Evolutionary conservation across 345 rosid species (phyloP).

Genomic region (Arabis hirsuta): DNA sequence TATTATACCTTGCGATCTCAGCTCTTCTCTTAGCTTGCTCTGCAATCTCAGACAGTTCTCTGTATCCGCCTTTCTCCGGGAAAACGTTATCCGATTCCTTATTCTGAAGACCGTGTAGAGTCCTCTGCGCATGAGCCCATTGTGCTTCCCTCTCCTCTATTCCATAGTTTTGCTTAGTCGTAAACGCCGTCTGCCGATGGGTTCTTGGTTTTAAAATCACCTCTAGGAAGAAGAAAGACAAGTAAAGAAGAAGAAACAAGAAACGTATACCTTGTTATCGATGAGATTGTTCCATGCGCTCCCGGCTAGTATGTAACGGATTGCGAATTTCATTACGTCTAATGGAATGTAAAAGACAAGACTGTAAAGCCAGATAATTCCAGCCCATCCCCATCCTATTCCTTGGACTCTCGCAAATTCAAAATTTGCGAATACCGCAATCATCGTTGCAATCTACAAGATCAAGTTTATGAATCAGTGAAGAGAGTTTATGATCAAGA

Average conservation of each 20-base stretch:
- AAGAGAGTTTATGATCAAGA: not conserved
- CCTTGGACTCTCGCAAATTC: slow-evolving; percentile 80
- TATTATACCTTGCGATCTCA: slow-evolving; percentile 75
- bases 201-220: slow-evolving; percentile 1
- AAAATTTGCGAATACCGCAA: slow-evolving; percentile 79
- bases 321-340: slow-evolving; percentile 74
- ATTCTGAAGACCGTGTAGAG: slow-evolving; percentile 79
- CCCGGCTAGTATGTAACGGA: slow-evolving; percentile 79
- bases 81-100: slow-evolving; percentile 53
- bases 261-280: slow-evolving; percentile 68
- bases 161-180: slow-evolving; percentile 86
- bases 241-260: not conserved
- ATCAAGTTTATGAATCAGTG: slow-evolving; percentile 11
- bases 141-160: slow-evolving; percentile 91
- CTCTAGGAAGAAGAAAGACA: slow-evolving; percentile 10
- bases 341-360: slow-evolving; percentile 74
- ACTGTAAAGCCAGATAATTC: slow-evolving; percentile 83
- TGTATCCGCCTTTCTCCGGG: slow-evolving; percentile 63
- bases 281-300: slow-evolving; percentile 79
- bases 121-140: slow-evolving; percentile 88
- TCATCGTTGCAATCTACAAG: slow-evolving; percentile 65
- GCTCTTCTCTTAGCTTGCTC: slow-evolving; percentile 92
- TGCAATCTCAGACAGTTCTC: slow-evolving; percentile 81
- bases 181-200: slow-evolving; percentile 71
- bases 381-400: slow-evolving; percentile 96